Base-by-base conservation (phyloP, 106 monocot genomes). In the Allium sativum region DNA sequence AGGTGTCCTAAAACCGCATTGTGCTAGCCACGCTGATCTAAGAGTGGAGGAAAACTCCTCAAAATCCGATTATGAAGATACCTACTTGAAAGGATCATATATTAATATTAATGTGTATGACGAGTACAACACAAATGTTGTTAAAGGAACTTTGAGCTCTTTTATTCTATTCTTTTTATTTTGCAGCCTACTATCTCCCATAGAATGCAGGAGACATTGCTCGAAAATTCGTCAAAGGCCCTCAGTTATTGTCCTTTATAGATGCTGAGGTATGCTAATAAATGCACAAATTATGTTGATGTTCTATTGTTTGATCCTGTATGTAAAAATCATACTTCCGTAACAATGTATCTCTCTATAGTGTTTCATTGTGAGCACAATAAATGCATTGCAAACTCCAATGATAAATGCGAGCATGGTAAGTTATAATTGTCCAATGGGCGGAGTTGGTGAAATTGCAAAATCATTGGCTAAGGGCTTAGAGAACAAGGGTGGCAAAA, bases 351-450 rank as follows among this genome's bases (percentile, higher is more conserved):
- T 65, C 16, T 62, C 17, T 74, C 40, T 82, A 65, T 66, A 96
- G 95, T 96, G 95, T 68, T 96, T 96, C 70, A 90, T 96, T 69
- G 95, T 96, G 21, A 96, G 90, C 72, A 96, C 95, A 18, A 82
- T 91, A 48, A 91, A 91, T 73, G 95, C 95, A 53, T 52, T 96
- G 75, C 87, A 84, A 62, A 96, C 95, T 40, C 95, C 95, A 67
- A 96, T 96, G 90, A 96, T 96, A 54, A 96, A 96, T 76, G 95
- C 95, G 46, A 77, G 83, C 84, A 96, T 96, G 95, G 95, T 96
- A 75, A 70, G 65, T 65, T 60, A 20, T 21, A 91, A 96, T 75
- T 96, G 91, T 73, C 95, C 95, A 52, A 74, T 87, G 75, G 95
- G 95, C 66, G 95, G 95, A 61, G 87, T 96, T 77, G 95, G 95